Base-by-base conservation (phyloP, 1,284 basidiomycete species). In the Schizophyllum commune region DNA sequence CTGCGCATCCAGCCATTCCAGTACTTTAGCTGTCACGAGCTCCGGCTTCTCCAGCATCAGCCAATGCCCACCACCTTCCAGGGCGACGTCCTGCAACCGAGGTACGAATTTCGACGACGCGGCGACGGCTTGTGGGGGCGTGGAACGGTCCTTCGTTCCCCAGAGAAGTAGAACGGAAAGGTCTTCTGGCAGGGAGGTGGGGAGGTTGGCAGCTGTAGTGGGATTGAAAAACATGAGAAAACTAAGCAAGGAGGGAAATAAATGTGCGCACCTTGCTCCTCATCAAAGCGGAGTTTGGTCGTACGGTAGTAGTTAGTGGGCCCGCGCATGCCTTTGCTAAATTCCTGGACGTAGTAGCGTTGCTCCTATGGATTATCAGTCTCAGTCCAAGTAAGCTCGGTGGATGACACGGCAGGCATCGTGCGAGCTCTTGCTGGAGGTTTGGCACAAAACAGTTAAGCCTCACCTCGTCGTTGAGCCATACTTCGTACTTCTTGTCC, bases 241-340 rank as follows among this genome's bases (percentile, higher is more conserved):
- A 13, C 77, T 20, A 52, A 57, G 51, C 32, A 32, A 22, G 11
- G 27, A 59, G 39, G 32, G 57, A 58, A 55, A 33, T 59, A 47
- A 20, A 3, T n/a, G 55, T 5, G 58, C 67, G 56, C 61, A 83
- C 86, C 81, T 68, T 71, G 69, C 72, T 90, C 88, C 71, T 91
- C 88, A 17, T 86, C 79, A 68, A 81, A 81, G 20, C 86, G 78
- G 61, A 75, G 63, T 64, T 77, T 77, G 13, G 74, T 71, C 1
- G 86, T 88, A 32, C 86, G 80, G 65, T 90, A 90, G 69, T 89
- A 91, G 62, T 85, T 86, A 11, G 89, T 70, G 2, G 88, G 85
- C 0, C 86, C 86, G 21, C 77, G 75, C 83, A 90, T 84, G n/a
- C 81, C 80, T 63, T 47, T 47, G 39, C 39, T 11, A 8, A 47